phyloP scores from a whole-genome alignment of 163 green algal genomes.

The Chloromonas sp. region DNA sequence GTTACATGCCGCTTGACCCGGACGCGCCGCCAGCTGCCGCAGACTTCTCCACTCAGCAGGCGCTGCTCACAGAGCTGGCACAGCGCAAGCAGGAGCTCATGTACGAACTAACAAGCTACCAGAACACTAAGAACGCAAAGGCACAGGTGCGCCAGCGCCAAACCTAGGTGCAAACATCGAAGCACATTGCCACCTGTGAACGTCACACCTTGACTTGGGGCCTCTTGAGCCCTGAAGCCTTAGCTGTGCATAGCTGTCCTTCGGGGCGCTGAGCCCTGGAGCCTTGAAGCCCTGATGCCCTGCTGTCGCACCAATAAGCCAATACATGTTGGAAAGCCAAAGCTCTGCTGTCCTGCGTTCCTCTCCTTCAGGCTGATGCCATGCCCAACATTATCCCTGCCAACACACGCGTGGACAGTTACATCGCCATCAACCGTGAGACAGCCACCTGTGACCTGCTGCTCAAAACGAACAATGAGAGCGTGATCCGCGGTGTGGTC shows the following conservation, averaged over 20 bases:
- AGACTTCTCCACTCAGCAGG: constrained; percentile 29
- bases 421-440: constrained; percentile 41
- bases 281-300: too few species aligned
- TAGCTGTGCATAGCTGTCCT: too few species aligned
- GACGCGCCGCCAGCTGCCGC: constrained; percentile 9
- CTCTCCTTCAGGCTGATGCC: not conserved
- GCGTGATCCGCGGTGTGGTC: constrained; percentile 38
- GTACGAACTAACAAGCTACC: constrained; percentile 54
- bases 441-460: constrained; percentile 42
- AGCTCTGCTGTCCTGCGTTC: too few species aligned
- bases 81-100: constrained; percentile 59
- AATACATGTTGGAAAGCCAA: too few species aligned
- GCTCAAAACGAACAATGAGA: constrained; percentile 32
- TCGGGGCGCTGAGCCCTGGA: too few species aligned
- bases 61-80: constrained; percentile 38
- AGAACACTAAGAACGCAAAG: constrained; percentile 15
- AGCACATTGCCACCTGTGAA: too few species aligned
- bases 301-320: too few species aligned
- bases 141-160: not conserved
- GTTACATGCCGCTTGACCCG: constrained; percentile 35
- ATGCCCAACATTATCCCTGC: constrained; percentile 19
- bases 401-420: constrained; percentile 43
- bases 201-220: too few species aligned
- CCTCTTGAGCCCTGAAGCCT: too few species aligned
- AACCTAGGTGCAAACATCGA: too few species aligned